Base-by-base conservation (phyloP, 1,284 basidiomycete genomes). In the Trametes sp. region DNA sequence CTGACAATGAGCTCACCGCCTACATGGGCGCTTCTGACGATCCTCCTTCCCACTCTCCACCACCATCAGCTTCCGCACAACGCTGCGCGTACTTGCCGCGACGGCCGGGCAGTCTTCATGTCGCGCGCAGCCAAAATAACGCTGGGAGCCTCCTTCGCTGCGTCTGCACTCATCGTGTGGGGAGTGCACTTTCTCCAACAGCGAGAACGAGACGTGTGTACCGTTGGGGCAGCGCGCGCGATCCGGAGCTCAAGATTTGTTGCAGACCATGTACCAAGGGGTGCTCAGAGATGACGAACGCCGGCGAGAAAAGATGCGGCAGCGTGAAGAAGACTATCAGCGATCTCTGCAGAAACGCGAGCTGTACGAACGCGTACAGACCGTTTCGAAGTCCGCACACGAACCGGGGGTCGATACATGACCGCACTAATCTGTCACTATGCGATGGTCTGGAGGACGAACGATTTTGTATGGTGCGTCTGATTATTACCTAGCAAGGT, bases 171-270 rank as follows among this genome's bases (percentile, higher is more conserved):
- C 33, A 94, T 92, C 7, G 88, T 99, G 72, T 96, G 90, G 87
- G 94, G 89, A 23, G 97, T 99, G 7, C 97, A 98, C 75, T 92
- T 85, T 71, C 85, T 97, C 65, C 97, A 99, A 77, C 81, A 86
- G 46, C 84, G 87, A 71, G 96, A 99, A 76, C 89, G 90, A 59
- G 88, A 95, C 72, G 96, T 96, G 66, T 54, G 77, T 73, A 13
- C 48, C 64, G 62, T 60, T 11, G 19, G 14, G 11, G 13, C 54
- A 54, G 53, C 21, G 59, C 60, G 21, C 21, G 52, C 45, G 49
- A 14, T 53, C 66, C 44, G 13, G 14, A 31, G 24, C 44, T 16
- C n/a, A 4, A 48, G 52, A 28, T 50, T 5, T 10, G 2, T 61
- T 51, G 0, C 64, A 95, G 95, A 89, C 82, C 21, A 98, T 98